Evolutionary conservation across 257 asterid genomes (phyloP).

Genomic region (Perilla frutescens): DNA sequence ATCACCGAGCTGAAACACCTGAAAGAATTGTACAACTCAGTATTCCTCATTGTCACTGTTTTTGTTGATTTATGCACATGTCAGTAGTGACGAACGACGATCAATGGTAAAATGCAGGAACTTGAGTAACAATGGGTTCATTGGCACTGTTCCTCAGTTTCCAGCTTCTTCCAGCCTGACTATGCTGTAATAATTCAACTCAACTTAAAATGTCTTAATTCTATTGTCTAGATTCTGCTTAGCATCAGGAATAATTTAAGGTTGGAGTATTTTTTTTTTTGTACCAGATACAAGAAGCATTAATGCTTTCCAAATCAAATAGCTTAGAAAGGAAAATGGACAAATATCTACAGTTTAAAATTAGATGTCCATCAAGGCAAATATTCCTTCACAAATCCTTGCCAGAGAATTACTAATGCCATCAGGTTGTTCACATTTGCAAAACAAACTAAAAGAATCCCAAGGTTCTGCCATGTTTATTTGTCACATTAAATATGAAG

Average conservation of each 20-base stretch:
- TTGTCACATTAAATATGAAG: neutral
- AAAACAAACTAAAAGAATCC: neutral
- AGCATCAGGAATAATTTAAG: conserved; percentile 5
- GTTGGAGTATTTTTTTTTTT: conserved; percentile 5
- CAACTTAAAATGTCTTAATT: conserved; percentile 8
- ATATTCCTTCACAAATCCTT: conserved; percentile 1
- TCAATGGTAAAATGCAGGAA: conserved; percentile 50
- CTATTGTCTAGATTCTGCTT: conserved; percentile 19
- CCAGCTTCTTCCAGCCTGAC: conserved; percentile 48
- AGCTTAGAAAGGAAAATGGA: neutral
- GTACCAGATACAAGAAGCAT: conserved; percentile 13
- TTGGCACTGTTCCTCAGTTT: conserved; percentile 51
- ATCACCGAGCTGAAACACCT: conserved; percentile 58
- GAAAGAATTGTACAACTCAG: conserved; percentile 57
- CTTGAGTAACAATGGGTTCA: conserved; percentile 58
- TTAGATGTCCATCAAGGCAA: neutral
- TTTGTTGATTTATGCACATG: conserved; percentile 18
- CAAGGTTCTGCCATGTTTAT: neutral
- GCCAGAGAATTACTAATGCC: neutral
- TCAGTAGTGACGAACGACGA: conserved; percentile 9
- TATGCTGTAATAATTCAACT: conserved; percentile 49
- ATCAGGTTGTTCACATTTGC: neutral
- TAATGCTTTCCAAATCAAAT: neutral
- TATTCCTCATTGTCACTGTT: conserved; percentile 9
- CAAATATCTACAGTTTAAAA: neutral